Evolutionary conservation across 352 stramenopile species (phyloP), one percentile per base, ranked within the genome.

Genomic region (Phytopythium ostracodes): DNA sequence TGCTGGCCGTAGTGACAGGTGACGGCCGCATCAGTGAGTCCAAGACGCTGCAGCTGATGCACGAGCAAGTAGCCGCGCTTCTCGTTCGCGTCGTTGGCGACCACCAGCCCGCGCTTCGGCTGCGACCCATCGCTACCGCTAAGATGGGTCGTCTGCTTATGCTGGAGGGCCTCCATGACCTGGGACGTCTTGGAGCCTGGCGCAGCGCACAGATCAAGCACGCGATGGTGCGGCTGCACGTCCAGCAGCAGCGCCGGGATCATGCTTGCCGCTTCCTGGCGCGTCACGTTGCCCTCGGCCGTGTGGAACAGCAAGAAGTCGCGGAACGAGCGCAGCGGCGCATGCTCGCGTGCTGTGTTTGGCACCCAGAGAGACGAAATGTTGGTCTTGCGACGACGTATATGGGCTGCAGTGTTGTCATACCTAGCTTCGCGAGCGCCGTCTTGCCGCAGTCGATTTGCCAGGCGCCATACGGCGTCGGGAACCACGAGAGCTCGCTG

Each of bases 111-210:
- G 1, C 60, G 25, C 36, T 6, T 62, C 10, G 6, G 15, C 4
- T 2, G 51, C 4, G 18, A 50, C 27, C 31, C 11, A 4, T 22
- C 8, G 7, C 25, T 31, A n/a, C 4, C 25, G 5, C 33, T 27
- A 12, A 53, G 42, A 8, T 31, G 24, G 24, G 22, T 8, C 24
- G 14, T 1, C 7, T 2, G 33, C 31, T 46, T 8, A 4, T 35
- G 24, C 31, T n/a, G 71, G 25, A 93, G 67, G 29, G 84, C 72
- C 58, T 98, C 97, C 56, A 99, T 88, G 24, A 99, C 81, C 67
- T 99, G 97, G 53, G 88, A 92, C n/a, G 98, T 99, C 75, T 99
- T 99, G 55, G 89, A 98, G 22, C 98, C 98, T 2, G 98, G 98
- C 9, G 97, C 96, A 12, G 98, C 97, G 59, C 84, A 92, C 65